These are phyloP conservation scores for Kokia cookei DNA, from an alignment of 441 rosid species.

Conservation along the genomic window DNA sequence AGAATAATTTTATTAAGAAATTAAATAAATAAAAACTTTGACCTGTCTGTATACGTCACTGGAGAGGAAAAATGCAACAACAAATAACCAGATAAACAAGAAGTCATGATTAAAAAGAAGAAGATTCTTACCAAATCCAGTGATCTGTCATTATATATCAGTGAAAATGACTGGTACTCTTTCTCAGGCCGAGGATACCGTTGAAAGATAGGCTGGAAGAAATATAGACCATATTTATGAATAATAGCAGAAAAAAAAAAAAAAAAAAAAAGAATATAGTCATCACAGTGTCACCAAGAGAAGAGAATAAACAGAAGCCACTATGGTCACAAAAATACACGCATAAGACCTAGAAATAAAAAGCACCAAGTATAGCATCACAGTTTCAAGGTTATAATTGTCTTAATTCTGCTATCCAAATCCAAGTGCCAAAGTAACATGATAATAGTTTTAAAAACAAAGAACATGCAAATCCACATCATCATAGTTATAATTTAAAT, in stretches of 20 bases:
- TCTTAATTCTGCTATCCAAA: not conserved
- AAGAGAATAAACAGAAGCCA: not conserved
- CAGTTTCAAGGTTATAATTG: not conserved
- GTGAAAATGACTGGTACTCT: conserved; percentile 95
- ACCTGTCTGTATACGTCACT: conserved; percentile 2
- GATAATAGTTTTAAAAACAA: not conserved
- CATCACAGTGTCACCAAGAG: not conserved
- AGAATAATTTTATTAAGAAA: conserved; percentile 20
- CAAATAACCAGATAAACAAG: conserved; percentile 13
- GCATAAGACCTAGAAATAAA: not conserved
- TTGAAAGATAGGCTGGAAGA: conserved; percentile 85
- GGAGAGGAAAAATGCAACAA: conserved; percentile 3
- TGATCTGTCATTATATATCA: conserved; percentile 79
- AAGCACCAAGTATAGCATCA: not conserved
- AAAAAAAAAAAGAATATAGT: not conserved
- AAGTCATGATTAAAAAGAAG: not conserved
- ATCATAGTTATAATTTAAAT: not conserved
- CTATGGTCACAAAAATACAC: not conserved
- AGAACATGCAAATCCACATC: not conserved
- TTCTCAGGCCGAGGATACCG: conserved; percentile 96
- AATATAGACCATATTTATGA: conserved; percentile 15
- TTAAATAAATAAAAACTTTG: not conserved
- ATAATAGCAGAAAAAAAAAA: conserved; percentile 3
- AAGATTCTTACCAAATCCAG: conserved; percentile 69
- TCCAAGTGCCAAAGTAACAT: not conserved